Conservation (phyloP, 441 rosid species). For the Kokia cookei region DNA sequence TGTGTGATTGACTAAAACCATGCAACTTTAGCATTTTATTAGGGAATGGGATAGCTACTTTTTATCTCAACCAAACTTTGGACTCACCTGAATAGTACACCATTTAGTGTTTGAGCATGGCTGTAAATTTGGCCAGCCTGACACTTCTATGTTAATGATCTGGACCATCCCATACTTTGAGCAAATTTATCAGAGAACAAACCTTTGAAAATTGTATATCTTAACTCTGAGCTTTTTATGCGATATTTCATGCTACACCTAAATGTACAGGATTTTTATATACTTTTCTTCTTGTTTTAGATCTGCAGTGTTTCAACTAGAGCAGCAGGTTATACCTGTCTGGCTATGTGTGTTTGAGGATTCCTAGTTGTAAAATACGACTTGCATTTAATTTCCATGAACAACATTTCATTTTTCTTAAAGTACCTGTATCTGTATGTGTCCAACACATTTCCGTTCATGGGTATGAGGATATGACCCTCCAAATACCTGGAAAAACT, state of each 20-base stretch:
- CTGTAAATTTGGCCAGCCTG: neutral
- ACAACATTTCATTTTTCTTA: neutral
- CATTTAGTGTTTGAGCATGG: neutral
- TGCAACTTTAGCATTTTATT: neutral
- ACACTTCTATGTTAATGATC: neutral
- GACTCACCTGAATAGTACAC: neutral
- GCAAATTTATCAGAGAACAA: neutral
- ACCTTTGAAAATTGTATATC: neutral
- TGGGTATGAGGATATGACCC: too few relatives aligned
- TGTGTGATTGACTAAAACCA: neutral
- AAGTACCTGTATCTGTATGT: too few relatives aligned
- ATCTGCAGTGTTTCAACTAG: neutral
- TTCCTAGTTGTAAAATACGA: neutral
- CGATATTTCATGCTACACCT: neutral
- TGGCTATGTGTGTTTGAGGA: neutral
- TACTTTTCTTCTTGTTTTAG: neutral
- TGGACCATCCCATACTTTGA: neutral
- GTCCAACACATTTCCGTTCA: too few relatives aligned
- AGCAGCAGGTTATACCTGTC: neutral
- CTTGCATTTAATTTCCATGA: neutral
- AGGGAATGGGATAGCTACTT: neutral
- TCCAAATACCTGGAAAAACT: too few relatives aligned
- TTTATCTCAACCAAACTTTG: neutral
- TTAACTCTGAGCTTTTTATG: neutral
- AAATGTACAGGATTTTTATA: neutral